These are phyloP conservation scores for Pseudocercospora fuligena DNA, from an alignment of 2,329 filamentous ascomycete species.

Conservation along the genomic window DNA sequence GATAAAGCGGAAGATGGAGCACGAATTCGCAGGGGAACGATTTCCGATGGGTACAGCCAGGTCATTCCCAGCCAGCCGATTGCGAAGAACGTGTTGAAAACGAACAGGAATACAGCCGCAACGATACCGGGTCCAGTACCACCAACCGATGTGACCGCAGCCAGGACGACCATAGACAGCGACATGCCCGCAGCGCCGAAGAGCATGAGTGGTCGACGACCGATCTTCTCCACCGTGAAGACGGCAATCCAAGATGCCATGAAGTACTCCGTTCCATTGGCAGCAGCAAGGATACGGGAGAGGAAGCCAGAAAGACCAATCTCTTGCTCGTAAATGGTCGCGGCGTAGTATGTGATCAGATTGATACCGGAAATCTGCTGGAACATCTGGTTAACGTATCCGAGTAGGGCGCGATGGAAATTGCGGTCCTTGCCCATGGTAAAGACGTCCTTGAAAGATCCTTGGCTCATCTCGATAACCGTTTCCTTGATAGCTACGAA, in stretches of 20 bases:
- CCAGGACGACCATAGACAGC: slow-evolving; percentile 39
- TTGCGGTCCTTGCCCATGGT: slow-evolving; percentile 49
- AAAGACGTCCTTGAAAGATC: slow-evolving; percentile 38
- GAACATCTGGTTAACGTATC: slow-evolving; percentile 52
- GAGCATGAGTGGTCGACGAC: slow-evolving; percentile 71
- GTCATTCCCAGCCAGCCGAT: slow-evolving; percentile 43
- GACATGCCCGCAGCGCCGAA: slow-evolving; percentile 58
- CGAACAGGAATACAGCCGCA: slow-evolving; percentile 44
- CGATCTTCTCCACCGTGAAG: slow-evolving; percentile 56
- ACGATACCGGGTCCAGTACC: slow-evolving; percentile 38
- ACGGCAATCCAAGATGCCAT: slow-evolving; percentile 54
- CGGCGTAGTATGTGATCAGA: slow-evolving; percentile 44
- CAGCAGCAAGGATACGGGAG: slow-evolving; percentile 56
- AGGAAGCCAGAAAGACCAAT: slow-evolving; percentile 58
- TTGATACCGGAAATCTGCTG: slow-evolving; percentile 48
- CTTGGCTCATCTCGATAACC: slow-evolving; percentile 41
- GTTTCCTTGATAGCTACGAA: slow-evolving; percentile 43
- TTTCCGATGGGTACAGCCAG: slow-evolving; percentile 41
- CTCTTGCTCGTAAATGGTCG: slow-evolving; percentile 57
- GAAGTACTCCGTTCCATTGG: slow-evolving; percentile 61
- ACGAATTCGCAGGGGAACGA: slow-evolving; percentile 42
- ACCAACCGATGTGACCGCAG: slow-evolving; percentile 31
- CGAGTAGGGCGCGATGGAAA: slow-evolving; percentile 50
- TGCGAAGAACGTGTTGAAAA: slow-evolving; percentile 46
- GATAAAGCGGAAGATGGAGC: slow-evolving; percentile 44